Conservation (phyloP, 2,329 filamentous ascomycete species). For the Scedosporium minutisporum region DNA sequence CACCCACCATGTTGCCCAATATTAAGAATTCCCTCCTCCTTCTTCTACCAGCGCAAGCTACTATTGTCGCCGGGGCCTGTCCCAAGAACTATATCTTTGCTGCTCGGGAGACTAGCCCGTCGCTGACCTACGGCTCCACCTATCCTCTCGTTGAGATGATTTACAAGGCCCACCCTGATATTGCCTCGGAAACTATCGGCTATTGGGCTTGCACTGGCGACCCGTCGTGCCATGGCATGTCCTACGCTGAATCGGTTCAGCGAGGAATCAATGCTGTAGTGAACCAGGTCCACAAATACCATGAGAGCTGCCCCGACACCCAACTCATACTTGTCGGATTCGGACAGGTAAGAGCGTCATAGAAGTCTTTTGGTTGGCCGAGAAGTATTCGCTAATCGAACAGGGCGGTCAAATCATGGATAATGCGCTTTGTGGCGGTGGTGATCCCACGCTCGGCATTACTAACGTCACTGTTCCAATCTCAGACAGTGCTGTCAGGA, state of each 20-base stretch:
- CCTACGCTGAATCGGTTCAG: slow-evolving; percentile 47
- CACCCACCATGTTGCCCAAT: not conserved
- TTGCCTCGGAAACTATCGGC: slow-evolving; percentile 43
- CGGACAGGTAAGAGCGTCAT: slow-evolving; percentile 35
- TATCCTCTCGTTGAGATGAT: slow-evolving; percentile 40
- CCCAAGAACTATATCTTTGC: slow-evolving; percentile 35
- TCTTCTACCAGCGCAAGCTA: not conserved
- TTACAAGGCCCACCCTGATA: slow-evolving; percentile 33
- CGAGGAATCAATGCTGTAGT: slow-evolving; percentile 50
- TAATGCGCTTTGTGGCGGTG: slow-evolving; percentile 53
- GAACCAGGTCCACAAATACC: slow-evolving; percentile 47
- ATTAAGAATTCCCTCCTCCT: not conserved
- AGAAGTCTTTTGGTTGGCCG: not conserved
- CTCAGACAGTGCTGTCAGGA: slow-evolving; percentile 35
- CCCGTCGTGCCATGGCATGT: slow-evolving; percentile 11
- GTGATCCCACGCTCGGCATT: slow-evolving; percentile 33
- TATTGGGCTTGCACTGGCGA: slow-evolving; percentile 57
- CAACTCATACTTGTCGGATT: slow-evolving; percentile 53
- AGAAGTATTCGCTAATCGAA: not conserved
- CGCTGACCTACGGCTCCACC: slow-evolving; percentile 41
- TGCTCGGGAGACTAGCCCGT: slow-evolving; percentile 37
- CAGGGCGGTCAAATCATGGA: slow-evolving; percentile 57
- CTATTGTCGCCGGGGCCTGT: slow-evolving; percentile 14
- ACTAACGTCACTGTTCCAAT: slow-evolving; percentile 31
- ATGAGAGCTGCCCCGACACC: slow-evolving; percentile 44